A percentile compares a stretch with the other conserved stretches of the same genome.
Evolutionary conservation across 1,284 basidiomycete species (phyloP).

Genomic region (Gastroboletus turbinatus): DNA sequence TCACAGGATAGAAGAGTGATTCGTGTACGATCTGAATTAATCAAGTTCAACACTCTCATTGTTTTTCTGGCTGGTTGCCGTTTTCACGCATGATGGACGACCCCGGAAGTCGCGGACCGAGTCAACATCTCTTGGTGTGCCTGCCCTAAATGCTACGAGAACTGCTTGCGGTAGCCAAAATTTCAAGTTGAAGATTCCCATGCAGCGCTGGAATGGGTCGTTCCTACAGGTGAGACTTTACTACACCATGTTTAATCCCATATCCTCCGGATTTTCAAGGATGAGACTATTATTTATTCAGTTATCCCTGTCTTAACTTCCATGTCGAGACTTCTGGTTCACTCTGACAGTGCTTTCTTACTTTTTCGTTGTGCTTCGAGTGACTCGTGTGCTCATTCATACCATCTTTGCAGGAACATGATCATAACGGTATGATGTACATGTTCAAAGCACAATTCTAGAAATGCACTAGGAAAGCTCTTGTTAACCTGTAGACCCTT

Average conservation of each 20-base stretch:
- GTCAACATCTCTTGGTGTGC: too few species aligned
- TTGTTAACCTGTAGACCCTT: background rate
- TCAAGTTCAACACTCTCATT: too few species aligned
- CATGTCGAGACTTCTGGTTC: constrained; percentile 53
- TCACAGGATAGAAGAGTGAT: background rate
- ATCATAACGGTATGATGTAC: background rate
- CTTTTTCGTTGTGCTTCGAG: background rate
- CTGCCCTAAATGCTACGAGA: background rate
- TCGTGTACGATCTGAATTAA: background rate
- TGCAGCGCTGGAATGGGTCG: background rate
- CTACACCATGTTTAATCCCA: too few species aligned
- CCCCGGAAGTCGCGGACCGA: too few species aligned
- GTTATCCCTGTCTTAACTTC: constrained; percentile 68
- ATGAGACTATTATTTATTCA: constrained; percentile 45
- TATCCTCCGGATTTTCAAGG: constrained; percentile 8
- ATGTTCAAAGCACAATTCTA: background rate
- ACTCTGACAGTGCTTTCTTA: constrained; percentile 33
- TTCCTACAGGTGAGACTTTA: background rate
- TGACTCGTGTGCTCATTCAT: background rate
- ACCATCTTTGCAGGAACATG: background rate
- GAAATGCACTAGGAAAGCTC: background rate
- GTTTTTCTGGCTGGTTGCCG: too few species aligned
- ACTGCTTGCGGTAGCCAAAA: too few species aligned
- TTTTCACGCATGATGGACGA: too few species aligned
- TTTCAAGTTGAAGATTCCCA: background rate